Evolutionary conservation across 2,329 filamentous ascomycete genomes (phyloP), one percentile per base, ranked within the genome.

Genomic region (Dactylonectria estremocensis): DNA sequence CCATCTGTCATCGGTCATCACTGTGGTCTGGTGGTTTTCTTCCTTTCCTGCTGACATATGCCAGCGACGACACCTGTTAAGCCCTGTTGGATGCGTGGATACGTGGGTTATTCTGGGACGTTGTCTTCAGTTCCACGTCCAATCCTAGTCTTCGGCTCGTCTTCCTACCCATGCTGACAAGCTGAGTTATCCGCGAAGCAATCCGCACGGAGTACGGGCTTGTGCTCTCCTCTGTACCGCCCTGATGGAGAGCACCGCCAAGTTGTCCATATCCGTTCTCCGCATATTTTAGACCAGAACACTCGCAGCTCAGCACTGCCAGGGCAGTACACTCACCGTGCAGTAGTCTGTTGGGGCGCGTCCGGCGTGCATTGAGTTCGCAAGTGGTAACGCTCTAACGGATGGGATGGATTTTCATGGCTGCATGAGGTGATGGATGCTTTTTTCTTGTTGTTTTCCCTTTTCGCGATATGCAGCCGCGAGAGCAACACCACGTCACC

Each of bases 401-500:
- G 57, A 56, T 53, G 63, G 13, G 57, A 61, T 35, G 33, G 45
- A 31, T 46, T 45, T 57, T 56, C 45, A 50, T 50, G 46, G 16
- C 35, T 61, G 63, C 63, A 61, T 61, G 45, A 9, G 43, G 37
- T 11, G 8, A 58, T 59, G 31, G 60, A 55, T 56, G 22, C 10
- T 50, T 64, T 33, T 45, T 24, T 49, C 22, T 28, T 22, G 18
- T 46, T 50, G 22, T 37, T 61, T 49, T 61, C 57, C 52, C 50
- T 18, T 57, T 61, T 57, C 16, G 45, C 61, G 22, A 24, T 54
- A 5, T 65, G 56, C 62, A 54, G 50, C 56, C 50, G 63, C 55
- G 45, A 22, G 35, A 31, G 37, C 18, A 22, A 66, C 56, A 61
- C 61, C 64, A 57, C 64, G 58, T 66, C 64, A 62, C 53, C 58